Evolutionary conservation across 371 early-diverging fungal genomes (phyloP).

Genomic region (Catenaria anguillulae): DNA sequence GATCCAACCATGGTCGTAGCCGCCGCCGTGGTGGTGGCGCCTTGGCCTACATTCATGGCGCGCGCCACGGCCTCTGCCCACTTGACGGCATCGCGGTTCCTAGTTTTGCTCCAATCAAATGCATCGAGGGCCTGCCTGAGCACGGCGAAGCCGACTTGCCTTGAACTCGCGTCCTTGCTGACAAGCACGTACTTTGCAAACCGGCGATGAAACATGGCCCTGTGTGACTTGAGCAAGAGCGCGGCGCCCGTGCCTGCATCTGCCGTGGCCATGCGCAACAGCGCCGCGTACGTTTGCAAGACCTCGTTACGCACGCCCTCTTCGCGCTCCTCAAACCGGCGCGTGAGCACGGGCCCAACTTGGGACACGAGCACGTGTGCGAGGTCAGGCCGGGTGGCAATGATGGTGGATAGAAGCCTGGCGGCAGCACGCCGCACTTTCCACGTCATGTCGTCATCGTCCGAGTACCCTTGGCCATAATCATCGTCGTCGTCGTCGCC

Average conservation of each 20-base stretch:
- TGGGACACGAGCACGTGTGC: constrained; percentile 39
- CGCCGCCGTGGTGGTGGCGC: neutral
- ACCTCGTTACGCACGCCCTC: constrained; percentile 80
- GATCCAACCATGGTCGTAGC: too few relatives aligned
- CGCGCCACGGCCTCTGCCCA: neutral
- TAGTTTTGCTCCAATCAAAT: too few relatives aligned
- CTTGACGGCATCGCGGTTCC: neutral
- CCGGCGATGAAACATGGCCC: neutral
- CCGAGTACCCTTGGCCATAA: constrained; percentile 33
- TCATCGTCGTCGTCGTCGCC: constrained; percentile 48
- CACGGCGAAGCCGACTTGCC: neutral
- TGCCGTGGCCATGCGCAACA: constrained; percentile 37
- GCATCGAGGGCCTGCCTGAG: neutral
- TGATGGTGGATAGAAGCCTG: constrained; percentile 56
- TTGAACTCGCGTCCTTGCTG: neutral
- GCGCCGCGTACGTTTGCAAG: constrained; percentile 52
- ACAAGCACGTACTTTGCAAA: neutral
- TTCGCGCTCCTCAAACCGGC: constrained; percentile 75
- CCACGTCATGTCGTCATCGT: constrained; percentile 76
- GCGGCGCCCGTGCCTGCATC: neutral
- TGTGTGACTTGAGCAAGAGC: neutral
- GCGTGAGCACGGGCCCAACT: constrained; percentile 57
- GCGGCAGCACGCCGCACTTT: constrained; percentile 77
- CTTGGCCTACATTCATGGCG: neutral
- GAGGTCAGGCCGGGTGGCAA: constrained; percentile 54